A percentile compares a stretch with the other conserved stretches of the same genome.
Conservation (phyloP, 371 early-diverging fungal species). For the Chytridiales sp. region DNA sequence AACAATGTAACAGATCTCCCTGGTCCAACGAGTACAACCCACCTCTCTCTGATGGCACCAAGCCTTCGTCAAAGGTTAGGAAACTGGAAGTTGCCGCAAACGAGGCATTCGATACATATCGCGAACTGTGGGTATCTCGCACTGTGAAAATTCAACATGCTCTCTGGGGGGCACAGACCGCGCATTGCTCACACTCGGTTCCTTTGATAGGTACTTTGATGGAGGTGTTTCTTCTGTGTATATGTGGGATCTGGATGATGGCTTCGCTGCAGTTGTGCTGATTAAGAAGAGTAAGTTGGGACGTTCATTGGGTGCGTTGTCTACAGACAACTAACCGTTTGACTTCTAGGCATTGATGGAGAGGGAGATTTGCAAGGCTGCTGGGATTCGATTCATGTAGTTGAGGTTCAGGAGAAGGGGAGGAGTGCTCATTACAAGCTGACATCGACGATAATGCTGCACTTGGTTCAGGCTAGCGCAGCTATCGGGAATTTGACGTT, state of each 20-base stretch:
- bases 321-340: neutral
- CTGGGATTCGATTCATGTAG: conserved; percentile 99
- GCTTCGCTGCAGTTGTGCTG: conserved; percentile 92
- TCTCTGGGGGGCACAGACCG: too few relatives aligned
- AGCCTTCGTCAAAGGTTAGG: conserved; percentile 78
- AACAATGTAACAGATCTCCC: conserved; percentile 70
- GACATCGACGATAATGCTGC: conserved; percentile 93
- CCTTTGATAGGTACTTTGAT: conserved; percentile 73
- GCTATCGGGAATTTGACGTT: conserved; percentile 79
- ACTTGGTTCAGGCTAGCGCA: conserved; percentile 66
- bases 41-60: conserved; percentile 71
- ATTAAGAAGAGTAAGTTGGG: conserved; percentile 86
- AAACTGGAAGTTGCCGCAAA: conserved; percentile 90
- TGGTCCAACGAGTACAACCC: conserved; percentile 97
- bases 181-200: too few relatives aligned
- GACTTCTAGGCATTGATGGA: conserved; percentile 63
- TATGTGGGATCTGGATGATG: conserved; percentile 87
- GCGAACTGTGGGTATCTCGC: conserved; percentile 69
- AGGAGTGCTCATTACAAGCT: conserved; percentile 87
- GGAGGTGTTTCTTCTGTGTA: conserved; percentile 97
- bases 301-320: too few relatives aligned
- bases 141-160: too few relatives aligned
- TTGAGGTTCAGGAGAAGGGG: conserved; percentile 83
- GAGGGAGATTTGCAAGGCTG: conserved; percentile 75
- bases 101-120: conserved; percentile 94